phyloP scores from a whole-genome alignment of 495 filamentous ascomycete genomes.

The Hypoxylon lienhwacheense region DNA sequence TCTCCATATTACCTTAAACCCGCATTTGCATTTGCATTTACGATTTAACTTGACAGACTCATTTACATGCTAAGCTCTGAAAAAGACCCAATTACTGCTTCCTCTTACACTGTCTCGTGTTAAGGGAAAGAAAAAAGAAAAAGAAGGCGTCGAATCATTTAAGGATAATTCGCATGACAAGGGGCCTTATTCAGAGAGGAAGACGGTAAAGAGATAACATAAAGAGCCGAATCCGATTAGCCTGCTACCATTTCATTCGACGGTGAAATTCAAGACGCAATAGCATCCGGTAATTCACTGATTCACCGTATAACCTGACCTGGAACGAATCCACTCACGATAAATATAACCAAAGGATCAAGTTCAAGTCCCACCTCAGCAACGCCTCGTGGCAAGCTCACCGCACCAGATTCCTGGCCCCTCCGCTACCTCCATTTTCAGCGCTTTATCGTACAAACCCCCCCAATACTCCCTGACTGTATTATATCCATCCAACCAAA shows the following conservation, averaged over 20 bases:
- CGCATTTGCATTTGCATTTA: constrained; percentile 18
- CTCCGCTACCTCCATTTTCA: constrained; percentile 6
- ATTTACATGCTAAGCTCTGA: constrained; percentile 8
- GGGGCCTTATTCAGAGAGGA: constrained; percentile 12
- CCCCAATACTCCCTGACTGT: background rate
- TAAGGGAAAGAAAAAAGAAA: constrained; percentile 12
- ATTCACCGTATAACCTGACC: constrained; percentile 1
- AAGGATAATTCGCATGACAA: constrained; percentile 17
- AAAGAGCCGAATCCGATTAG: background rate
- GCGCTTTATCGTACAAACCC: background rate
- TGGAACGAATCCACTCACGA: constrained; percentile 15
- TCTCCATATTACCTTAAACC: constrained; percentile 19
- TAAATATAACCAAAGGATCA: constrained; percentile 12
- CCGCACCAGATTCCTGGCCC: constrained; percentile 9
- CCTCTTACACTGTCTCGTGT: background rate
- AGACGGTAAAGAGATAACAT: constrained; percentile 10
- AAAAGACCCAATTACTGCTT: constrained; percentile 12
- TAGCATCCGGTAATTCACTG: background rate
- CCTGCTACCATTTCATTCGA: background rate
- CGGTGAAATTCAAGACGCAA: constrained; percentile 3
- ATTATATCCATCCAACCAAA: constrained; percentile 1
- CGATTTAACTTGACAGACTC: constrained; percentile 20
- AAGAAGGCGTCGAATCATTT: constrained; percentile 7
- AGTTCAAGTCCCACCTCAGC: background rate
- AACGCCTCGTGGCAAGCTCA: constrained; percentile 21